Base-by-base conservation (phyloP, 345 rosid genomes). In the Bruguiera gymnorhiza region DNA sequence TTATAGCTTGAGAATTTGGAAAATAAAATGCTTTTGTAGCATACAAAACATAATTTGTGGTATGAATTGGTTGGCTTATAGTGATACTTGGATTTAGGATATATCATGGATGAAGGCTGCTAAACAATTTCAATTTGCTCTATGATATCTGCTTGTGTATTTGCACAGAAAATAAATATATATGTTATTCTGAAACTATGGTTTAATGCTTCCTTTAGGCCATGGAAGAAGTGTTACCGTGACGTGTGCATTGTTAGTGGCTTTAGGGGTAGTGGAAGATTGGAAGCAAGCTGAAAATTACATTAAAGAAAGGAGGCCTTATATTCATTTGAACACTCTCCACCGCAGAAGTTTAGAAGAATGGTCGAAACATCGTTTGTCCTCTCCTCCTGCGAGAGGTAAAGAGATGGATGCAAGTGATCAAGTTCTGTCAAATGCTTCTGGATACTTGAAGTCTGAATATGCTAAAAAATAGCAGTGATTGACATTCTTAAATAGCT, bases 221-320 rank as follows among this genome's bases (percentile, higher is more conserved):
- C 95, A 85, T 72, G 95, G 95, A 71, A 83, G 95, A 79, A 89
- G 95, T 61, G 92, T 85, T 43, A 90, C 90, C 1, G 89, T 89
- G 69, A 70, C 64, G 62, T 89, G 91, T 61, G 95, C 95, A 5
- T 56, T 89, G 48, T 60, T 89, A 32, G 89, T 89, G 80, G 88
- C 84, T 32, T 72, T 89, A 61, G 87, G 80, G 13, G 56, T 87
- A 30, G 85, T 76, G 20, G 89, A 84, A 68, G 87, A 89, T 51
- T 89, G 95, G 91, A 89, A 84, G 68, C 70, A 26, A 23, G 95
- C 95, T 0, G 92, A 89, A 80, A 73, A 75, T 66, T 64, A 78
- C 56, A 84, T 89, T 29, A 63, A 73, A 65, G 83, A 75, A 60
- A 84, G 71, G 63, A 78, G 91, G 27, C 92, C 91, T 53, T 79